Evolutionary conservation across 495 filamentous ascomycete genomes (phyloP).

Genomic region (Trichoderma parareesei): DNA sequence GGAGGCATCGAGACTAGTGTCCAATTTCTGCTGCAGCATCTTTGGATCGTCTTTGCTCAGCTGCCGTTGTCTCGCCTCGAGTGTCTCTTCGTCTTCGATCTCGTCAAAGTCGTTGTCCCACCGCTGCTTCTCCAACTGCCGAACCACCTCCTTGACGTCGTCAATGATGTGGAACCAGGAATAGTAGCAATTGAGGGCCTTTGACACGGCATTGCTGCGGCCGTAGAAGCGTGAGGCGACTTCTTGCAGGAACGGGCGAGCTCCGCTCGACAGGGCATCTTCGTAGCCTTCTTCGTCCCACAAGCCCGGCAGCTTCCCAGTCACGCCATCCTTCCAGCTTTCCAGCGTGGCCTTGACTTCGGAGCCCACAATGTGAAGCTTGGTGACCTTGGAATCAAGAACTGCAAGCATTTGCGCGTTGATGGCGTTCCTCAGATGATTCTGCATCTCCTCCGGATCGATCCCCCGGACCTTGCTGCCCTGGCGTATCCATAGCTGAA

Average conservation of each 20-base stretch:
- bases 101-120: slow-evolving; percentile 76
- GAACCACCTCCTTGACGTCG: slow-evolving; percentile 51
- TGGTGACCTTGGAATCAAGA: slow-evolving; percentile 48
- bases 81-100: slow-evolving; percentile 63
- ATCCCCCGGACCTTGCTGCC: slow-evolving; percentile 45
- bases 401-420: slow-evolving; percentile 55
- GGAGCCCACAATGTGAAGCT: slow-evolving; percentile 50
- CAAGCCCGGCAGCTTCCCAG: slow-evolving; percentile 39
- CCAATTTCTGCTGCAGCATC: slow-evolving; percentile 52
- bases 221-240: slow-evolving; percentile 49
- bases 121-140: slow-evolving; percentile 54
- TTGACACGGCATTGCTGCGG: slow-evolving; percentile 54
- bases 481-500: slow-evolving; percentile 65
- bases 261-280: slow-evolving; percentile 35
- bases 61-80: slow-evolving; percentile 53
- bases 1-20: slow-evolving; percentile 45
- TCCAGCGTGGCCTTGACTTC: slow-evolving; percentile 43
- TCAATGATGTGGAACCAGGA: slow-evolving; percentile 60
- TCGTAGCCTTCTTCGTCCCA: slow-evolving; percentile 53
- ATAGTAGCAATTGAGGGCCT: slow-evolving; percentile 51
- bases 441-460: slow-evolving; percentile 53
- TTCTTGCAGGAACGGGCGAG: slow-evolving; percentile 35
- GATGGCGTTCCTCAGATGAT: slow-evolving; percentile 59
- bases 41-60: slow-evolving; percentile 68
- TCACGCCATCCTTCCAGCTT: slow-evolving; percentile 44